These are phyloP conservation scores for Echinosphaeria canescens DNA, from an alignment of 2,329 filamentous ascomycete species.

Conservation along the genomic window DNA sequence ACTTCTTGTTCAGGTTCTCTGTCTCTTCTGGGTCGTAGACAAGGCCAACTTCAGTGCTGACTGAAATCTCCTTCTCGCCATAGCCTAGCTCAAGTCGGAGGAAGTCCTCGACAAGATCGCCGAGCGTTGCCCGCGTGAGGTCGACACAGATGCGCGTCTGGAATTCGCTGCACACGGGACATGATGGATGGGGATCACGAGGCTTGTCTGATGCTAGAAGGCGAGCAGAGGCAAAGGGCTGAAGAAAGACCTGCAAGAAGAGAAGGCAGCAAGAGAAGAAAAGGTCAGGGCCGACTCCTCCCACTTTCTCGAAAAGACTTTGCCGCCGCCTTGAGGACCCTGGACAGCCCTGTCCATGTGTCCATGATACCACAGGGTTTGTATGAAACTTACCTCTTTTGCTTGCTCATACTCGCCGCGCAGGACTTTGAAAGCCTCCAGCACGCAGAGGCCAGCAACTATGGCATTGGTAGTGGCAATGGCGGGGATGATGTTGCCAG, in stretches of 20 bases:
- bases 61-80: constrained; percentile 53
- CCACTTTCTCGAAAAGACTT: too few species aligned
- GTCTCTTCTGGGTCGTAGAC: constrained; percentile 81
- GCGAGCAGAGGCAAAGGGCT: constrained; percentile 36
- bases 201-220: constrained; percentile 34
- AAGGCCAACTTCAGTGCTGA: constrained; percentile 54
- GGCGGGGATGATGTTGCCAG: constrained; percentile 94
- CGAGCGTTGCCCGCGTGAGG: constrained; percentile 47
- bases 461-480: constrained; percentile 98
- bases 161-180: constrained; percentile 62
- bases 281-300: not conserved
- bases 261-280: constrained; percentile 2
- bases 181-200: constrained; percentile 53
- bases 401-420: constrained; percentile 46
- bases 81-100: constrained; percentile 53
- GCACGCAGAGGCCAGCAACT: constrained; percentile 75
- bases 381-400: constrained; percentile 49
- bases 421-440: constrained; percentile 84
- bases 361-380: too few species aligned
- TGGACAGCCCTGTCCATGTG: not conserved
- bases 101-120: constrained; percentile 58
- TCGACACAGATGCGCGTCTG: constrained; percentile 48
- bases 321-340: too few species aligned
- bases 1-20: constrained; percentile 62
- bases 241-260: constrained; percentile 46